A percentile compares a stretch with the other conserved stretches of the same genome.
These are phyloP conservation scores for Aureobasidium musti DNA, from an alignment of 2,329 filamentous ascomycete genomes.

Conservation along the genomic window DNA sequence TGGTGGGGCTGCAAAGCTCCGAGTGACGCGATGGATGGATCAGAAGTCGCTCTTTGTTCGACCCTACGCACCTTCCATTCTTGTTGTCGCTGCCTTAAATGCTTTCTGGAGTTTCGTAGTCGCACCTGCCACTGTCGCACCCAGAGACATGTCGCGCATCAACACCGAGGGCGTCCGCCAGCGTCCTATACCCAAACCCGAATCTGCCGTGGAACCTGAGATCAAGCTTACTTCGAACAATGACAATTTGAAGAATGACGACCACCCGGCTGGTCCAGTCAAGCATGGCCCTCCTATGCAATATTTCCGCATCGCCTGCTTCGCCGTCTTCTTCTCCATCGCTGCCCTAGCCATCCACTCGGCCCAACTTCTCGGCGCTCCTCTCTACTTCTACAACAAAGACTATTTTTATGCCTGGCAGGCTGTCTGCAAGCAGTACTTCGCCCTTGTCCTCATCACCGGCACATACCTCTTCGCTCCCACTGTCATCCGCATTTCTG, in stretches of 20 bases:
- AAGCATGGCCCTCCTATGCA: conserved; percentile 49
- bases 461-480: conserved; percentile 89
- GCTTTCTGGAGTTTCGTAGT: neutral
- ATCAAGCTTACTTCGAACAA: conserved; percentile 24
- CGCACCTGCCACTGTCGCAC: neutral
- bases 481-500: conserved; percentile 78
- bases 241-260: conserved; percentile 19
- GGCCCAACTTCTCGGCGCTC: conserved; percentile 71
- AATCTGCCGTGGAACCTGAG: conserved; percentile 11
- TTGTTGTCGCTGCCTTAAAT: neutral
- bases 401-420: conserved; percentile 82
- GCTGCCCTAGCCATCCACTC: conserved; percentile 53
- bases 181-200: neutral
- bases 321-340: conserved; percentile 50
- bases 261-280: conserved; percentile 41
- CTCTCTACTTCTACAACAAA: conserved; percentile 71
- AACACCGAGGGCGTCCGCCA: conserved; percentile 23
- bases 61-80: neutral
- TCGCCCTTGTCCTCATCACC: conserved; percentile 72
- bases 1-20: conserved; percentile 8
- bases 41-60: conserved; percentile 14
- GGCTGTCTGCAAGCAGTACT: conserved; percentile 81
- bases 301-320: conserved; percentile 48
- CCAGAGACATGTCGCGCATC: conserved; percentile 24
- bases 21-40: neutral